phyloP scores from a whole-genome alignment of 208 protist genomes.

The Vickermania ingenoplastis region DNA sequence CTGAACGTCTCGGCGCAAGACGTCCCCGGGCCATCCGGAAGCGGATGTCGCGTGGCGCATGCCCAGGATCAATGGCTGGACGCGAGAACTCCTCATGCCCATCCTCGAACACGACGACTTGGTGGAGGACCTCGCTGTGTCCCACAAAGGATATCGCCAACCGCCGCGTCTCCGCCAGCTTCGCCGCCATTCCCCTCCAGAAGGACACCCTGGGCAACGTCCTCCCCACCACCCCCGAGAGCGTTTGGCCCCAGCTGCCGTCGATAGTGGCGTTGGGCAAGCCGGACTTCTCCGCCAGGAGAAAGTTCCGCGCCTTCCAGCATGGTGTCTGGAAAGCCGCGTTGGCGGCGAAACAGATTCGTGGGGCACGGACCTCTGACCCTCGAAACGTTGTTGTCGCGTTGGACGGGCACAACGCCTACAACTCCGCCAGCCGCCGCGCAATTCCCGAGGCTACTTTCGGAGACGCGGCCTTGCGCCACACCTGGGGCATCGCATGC shows the following conservation, averaged over 20 bases:
- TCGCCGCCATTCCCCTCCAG: constrained; percentile 11
- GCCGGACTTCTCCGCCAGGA: constrained; percentile 1
- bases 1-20: neutral
- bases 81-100: constrained; percentile 1
- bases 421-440: constrained; percentile 13
- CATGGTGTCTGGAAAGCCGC: constrained; percentile 1
- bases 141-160: constrained; percentile 13
- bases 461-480: neutral
- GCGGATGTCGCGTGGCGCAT: neutral
- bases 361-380: neutral
- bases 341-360: constrained; percentile 8
- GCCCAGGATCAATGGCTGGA: constrained; percentile 1
- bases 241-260: constrained; percentile 14
- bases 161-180: constrained; percentile 6
- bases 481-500: constrained; percentile 8
- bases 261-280: constrained; percentile 11
- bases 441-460: constrained; percentile 6
- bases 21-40: neutral
- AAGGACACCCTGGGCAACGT: constrained; percentile 8
- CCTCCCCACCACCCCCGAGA: constrained; percentile 28
- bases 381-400: constrained; percentile 4
- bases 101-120: constrained; percentile 1
- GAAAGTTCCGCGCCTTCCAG: neutral
- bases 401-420: constrained; percentile 25
- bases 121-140: constrained; percentile 9